Evolutionary conservation across 345 rosid genomes (phyloP), one percentile per base, ranked within the genome.

Genomic region (Cochlearia excelsa): DNA sequence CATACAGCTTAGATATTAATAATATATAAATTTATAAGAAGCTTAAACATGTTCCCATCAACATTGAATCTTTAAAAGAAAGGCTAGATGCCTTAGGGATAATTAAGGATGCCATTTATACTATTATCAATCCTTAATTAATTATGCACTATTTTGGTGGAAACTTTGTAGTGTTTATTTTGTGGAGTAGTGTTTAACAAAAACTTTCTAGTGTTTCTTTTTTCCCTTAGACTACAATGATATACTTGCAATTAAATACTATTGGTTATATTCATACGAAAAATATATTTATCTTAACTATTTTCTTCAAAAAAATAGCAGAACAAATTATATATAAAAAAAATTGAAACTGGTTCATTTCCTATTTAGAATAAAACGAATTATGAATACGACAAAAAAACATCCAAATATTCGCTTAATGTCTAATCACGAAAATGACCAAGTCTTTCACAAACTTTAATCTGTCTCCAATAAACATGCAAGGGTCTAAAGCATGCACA

Each of bases 61-160:
- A 51, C 16, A 70, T 50, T 70, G 59, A 57, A 70, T 70, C 65
- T 56, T 57, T 43, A 56, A 57, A 63, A 63, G 38, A 55, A 34
- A 47, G 54, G 38, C 60, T 44, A 51, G 74, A 63, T 57, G 74
- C 74, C 60, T 16, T 51, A 48, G 9, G 65, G 69, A 63, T 57
- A 49, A 70, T 70, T 70, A 70, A 70, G 69, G 64, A 63, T 63
- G n/a, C 30, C 54, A 49, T 57, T 63, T 70, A 49, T 55, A 63
- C 63, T 69, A 57, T 39, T 43, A 51, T 41, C 7, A 40, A 34
- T 28, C 29, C 31, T 55, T 43, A 48, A 63, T 51, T 39, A 43
- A 50, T 30, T 57, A 70, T 33, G 35, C 35, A 33, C 35, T 33
- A 1, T 33, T 33, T 33, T 33, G 3, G 3, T 5, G 1, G 35